phyloP scores from a whole-genome alignment of 2,329 filamentous ascomycete species.

The Cladosporium sp. region DNA sequence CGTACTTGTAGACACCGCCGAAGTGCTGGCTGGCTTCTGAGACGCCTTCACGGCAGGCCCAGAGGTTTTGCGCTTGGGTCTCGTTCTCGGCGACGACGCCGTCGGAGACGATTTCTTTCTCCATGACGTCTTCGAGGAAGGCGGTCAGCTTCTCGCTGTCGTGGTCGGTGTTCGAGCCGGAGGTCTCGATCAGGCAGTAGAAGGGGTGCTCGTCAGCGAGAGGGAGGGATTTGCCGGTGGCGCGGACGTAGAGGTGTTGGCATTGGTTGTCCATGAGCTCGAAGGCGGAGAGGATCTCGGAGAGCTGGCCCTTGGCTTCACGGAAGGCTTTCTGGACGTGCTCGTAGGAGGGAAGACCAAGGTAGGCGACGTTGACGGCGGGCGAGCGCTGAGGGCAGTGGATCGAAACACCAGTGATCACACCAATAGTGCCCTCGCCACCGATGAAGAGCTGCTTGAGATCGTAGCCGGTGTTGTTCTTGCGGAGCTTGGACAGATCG shows the following conservation, averaged over 20 bases:
- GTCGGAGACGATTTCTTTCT: slow-evolving; percentile 80
- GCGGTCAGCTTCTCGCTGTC: slow-evolving; percentile 85
- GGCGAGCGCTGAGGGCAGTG: slow-evolving; percentile 84
- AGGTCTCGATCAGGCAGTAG: slow-evolving; percentile 96
- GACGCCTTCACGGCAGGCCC: slow-evolving; percentile 92
- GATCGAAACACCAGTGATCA: slow-evolving; percentile 88
- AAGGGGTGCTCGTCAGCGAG: slow-evolving; percentile 85
- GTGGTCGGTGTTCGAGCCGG: slow-evolving; percentile 90
- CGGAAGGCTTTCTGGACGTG: slow-evolving; percentile 83
- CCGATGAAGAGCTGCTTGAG: slow-evolving; percentile 96
- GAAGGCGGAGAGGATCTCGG: slow-evolving; percentile 95
- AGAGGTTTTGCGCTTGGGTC: slow-evolving; percentile 81
- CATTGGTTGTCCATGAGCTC: slow-evolving; percentile 91
- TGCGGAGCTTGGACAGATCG: slow-evolving; percentile 82
- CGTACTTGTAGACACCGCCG: slow-evolving; percentile 98
- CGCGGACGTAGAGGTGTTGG: slow-evolving; percentile 73
- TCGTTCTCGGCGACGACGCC: slow-evolving; percentile 92
- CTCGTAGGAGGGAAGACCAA: slow-evolving; percentile 87
- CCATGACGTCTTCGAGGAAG: slow-evolving; percentile 92
- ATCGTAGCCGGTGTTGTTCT: slow-evolving; percentile 99
- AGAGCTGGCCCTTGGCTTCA: slow-evolving; percentile 85
- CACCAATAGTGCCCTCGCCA: slow-evolving; percentile 89
- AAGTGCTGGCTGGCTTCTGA: slow-evolving; percentile 85
- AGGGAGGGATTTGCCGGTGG: slow-evolving; percentile 76
- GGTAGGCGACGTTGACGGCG: slow-evolving; percentile 92